Evolutionary conservation across 306 rosid genomes (phyloP).

Genomic region (Rosa rugosa): DNA sequence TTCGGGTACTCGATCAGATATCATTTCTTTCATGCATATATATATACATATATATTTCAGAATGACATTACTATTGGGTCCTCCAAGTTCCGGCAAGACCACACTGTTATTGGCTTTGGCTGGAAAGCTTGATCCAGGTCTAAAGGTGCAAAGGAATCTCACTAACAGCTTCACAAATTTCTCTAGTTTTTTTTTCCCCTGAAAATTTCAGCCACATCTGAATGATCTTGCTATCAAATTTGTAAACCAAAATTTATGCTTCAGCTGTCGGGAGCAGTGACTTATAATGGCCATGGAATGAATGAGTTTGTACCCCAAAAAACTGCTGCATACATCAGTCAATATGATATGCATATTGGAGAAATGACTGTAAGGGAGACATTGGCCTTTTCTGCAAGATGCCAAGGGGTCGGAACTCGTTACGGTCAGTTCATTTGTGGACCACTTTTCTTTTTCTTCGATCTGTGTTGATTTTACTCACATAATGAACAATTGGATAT

Average conservation of each 20-base stretch:
- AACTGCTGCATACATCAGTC: constrained; percentile 53
- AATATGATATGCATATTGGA: constrained; percentile 43
- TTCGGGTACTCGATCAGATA: not conserved
- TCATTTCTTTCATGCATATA: not conserved
- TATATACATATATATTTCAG: constrained; percentile 13
- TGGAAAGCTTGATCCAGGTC: constrained; percentile 41
- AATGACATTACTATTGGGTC: constrained; percentile 53
- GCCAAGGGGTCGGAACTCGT: constrained; percentile 53
- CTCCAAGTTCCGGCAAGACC: constrained; percentile 58
- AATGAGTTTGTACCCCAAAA: constrained; percentile 41
- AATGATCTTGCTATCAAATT: not conserved
- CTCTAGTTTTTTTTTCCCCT: not conserved
- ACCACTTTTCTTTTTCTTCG: not conserved
- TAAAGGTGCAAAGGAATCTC: constrained; percentile 25
- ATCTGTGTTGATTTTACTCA: not conserved
- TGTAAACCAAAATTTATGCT: not conserved
- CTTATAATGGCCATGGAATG: constrained; percentile 48
- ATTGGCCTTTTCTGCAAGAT: constrained; percentile 50
- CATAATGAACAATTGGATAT: too few relatives aligned
- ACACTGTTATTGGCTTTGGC: constrained; percentile 51
- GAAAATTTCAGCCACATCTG: not conserved
- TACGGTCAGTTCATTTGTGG: constrained; percentile 26
- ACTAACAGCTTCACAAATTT: not conserved
- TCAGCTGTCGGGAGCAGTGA: constrained; percentile 41
- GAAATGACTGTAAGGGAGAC: constrained; percentile 61